Evolutionary conservation across 768 basidiomycete genomes (phyloP).

Genomic region (Pisolithus albus): DNA sequence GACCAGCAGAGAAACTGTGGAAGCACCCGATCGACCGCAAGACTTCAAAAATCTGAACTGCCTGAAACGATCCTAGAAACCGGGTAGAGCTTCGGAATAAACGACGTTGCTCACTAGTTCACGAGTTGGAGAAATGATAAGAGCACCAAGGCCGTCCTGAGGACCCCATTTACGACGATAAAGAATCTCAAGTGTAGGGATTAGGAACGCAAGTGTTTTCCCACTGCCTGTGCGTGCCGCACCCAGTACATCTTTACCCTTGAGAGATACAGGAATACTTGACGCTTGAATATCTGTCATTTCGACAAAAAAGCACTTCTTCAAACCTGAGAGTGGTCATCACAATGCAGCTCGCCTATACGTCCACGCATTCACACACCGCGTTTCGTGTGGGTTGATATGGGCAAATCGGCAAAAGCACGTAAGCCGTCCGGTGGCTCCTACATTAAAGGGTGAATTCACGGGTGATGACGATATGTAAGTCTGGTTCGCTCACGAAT

Average conservation of each 20-base stretch:
- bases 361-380: slow-evolving; percentile 34
- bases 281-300: slow-evolving; percentile 78
- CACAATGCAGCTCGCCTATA: background rate
- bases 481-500: slow-evolving; percentile 36
- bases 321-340: slow-evolving; percentile 51
- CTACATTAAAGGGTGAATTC: slow-evolving; percentile 30
- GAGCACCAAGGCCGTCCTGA: slow-evolving; percentile 72
- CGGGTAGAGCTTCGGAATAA: background rate
- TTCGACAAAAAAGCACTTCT: slow-evolving; percentile 76
- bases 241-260: slow-evolving; percentile 59
- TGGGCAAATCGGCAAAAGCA: slow-evolving; percentile 67
- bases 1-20: slow-evolving; percentile 88
- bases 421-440: slow-evolving; percentile 40
- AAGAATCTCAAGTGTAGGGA: slow-evolving; percentile 60
- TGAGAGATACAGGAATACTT: slow-evolving; percentile 53
- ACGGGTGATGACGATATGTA: slow-evolving; percentile 1
- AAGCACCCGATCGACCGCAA: slow-evolving; percentile 87
- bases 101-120: slow-evolving; percentile 59
- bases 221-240: slow-evolving; percentile 69
- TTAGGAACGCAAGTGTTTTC: slow-evolving; percentile 67
- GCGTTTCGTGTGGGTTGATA: slow-evolving; percentile 69
- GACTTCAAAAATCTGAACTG: slow-evolving; percentile 97
- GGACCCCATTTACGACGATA: slow-evolving; percentile 66
- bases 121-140: slow-evolving; percentile 90
- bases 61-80: slow-evolving; percentile 38